phyloP scores from a whole-genome alignment of 768 basidiomycete genomes.

The Sistotremastrum suecicum region DNA sequence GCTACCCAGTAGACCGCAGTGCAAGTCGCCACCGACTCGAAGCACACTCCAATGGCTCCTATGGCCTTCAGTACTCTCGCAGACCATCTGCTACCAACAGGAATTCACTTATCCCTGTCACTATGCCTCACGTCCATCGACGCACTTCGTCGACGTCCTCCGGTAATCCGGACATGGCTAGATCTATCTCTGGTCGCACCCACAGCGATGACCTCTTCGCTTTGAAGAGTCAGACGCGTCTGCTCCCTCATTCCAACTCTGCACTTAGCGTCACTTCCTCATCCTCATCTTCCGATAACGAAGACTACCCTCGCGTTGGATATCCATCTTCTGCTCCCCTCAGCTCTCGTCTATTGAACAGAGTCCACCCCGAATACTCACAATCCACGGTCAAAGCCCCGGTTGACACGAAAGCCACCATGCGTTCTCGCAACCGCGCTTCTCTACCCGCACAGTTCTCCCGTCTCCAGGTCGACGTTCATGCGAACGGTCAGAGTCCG shows the following conservation, averaged over 20 bases:
- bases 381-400: constrained; percentile 15
- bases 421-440: constrained; percentile 48
- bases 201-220: no score
- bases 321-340: constrained; percentile 19
- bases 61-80: constrained; percentile 50
- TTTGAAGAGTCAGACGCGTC: no score
- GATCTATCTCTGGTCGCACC: no score
- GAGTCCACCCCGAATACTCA: no score
- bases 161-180: background rate
- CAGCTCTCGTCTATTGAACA: background rate
- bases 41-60: constrained; percentile 13
- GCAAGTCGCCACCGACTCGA: constrained; percentile 4
- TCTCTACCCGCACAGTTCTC: constrained; percentile 69
- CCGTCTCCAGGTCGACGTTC: constrained; percentile 38
- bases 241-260: no score
- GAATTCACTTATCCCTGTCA: constrained; percentile 22
- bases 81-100: constrained; percentile 61
- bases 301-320: constrained; percentile 27
- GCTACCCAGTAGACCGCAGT: constrained; percentile 24
- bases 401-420: constrained; percentile 22
- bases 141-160: constrained; percentile 35
- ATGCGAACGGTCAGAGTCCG: background rate
- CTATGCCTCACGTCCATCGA: constrained; percentile 40
- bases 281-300: constrained; percentile 29
- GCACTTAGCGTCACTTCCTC: constrained; percentile 1